These are phyloP conservation scores for Botrytis elliptica DNA, from an alignment of 2,329 filamentous ascomycete genomes.

Conservation along the genomic window DNA sequence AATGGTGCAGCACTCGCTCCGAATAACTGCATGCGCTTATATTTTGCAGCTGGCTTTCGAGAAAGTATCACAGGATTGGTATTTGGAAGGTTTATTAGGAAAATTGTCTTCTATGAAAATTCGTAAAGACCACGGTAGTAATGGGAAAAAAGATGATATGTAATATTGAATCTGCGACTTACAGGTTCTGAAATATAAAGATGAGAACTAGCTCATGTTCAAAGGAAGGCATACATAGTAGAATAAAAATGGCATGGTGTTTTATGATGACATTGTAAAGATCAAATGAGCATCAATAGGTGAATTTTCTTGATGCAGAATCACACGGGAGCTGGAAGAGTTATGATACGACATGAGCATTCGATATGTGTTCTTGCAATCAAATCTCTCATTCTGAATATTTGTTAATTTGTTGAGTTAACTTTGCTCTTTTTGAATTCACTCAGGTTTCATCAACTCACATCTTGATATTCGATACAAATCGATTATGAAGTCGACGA, in stretches of 20 bases:
- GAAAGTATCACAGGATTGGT: not conserved
- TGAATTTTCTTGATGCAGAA: too few relatives aligned
- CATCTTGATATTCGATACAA: too few relatives aligned
- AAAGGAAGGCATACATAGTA: not conserved
- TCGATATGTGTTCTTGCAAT: too few relatives aligned
- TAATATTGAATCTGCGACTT: not conserved
- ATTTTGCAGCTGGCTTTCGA: not conserved
- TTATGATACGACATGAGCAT: too few relatives aligned
- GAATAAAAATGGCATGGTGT: not conserved
- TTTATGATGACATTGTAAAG: too few relatives aligned
- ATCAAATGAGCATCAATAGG: too few relatives aligned
- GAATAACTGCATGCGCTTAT: not conserved
- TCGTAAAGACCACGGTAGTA: not conserved
- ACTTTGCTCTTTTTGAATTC: too few relatives aligned
- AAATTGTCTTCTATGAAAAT: not conserved
- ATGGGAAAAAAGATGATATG: not conserved
- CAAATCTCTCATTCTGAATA: too few relatives aligned
- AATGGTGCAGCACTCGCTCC: not conserved
- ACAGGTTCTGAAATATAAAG: not conserved
- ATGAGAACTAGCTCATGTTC: not conserved
- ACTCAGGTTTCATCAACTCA: too few relatives aligned
- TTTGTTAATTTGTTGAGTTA: too few relatives aligned
- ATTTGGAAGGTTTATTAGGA: not conserved
- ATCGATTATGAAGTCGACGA: too few relatives aligned
- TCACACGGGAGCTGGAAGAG: too few relatives aligned